Conservation (phyloP, 306 rosid species). For the Cucurbita ficifolia region DNA sequence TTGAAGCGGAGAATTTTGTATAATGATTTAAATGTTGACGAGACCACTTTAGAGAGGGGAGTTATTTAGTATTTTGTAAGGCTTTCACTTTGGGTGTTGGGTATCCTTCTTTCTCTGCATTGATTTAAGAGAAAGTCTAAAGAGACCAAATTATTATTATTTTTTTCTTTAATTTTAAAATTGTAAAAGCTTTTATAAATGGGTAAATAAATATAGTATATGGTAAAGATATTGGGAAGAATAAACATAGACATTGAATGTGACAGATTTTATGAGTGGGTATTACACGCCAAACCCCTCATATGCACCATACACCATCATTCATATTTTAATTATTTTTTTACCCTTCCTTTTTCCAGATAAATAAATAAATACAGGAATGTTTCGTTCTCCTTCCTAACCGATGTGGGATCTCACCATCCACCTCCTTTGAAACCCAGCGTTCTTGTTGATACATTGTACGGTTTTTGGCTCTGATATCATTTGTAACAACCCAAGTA, state of each 20-base stretch:
- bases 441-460: no score
- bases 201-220: background rate
- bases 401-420: no score
- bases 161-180: no score
- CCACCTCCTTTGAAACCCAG: no score
- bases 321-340: constrained; percentile 6
- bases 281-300: constrained; percentile 51
- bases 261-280: constrained; percentile 29
- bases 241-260: background rate
- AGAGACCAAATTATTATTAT: constrained; percentile 4
- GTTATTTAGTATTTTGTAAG: background rate
- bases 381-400: no score
- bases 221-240: background rate
- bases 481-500: no score
- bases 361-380: no score
- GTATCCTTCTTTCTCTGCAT: constrained; percentile 30
- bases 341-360: background rate
- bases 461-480: no score
- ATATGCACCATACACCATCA: constrained; percentile 50
- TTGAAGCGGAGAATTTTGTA: constrained; percentile 23
- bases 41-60: background rate
- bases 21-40: constrained; percentile 11
- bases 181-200: background rate
- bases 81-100: constrained; percentile 37
- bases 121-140: constrained; percentile 65